Evolutionary conservation across 805 yeast species (phyloP).

Genomic region (Ogataea degrootiae): DNA sequence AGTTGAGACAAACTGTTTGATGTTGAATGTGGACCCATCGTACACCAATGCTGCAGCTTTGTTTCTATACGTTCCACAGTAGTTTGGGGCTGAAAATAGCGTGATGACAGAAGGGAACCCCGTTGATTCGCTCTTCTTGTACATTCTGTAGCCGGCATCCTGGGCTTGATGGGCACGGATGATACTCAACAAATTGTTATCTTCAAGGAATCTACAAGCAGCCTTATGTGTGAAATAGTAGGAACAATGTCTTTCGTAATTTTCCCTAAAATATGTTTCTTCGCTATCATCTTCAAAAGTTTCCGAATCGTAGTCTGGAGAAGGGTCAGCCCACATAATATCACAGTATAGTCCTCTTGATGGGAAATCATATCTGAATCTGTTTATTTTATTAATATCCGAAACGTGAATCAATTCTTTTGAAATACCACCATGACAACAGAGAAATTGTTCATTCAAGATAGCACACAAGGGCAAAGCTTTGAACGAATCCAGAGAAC

Average conservation of each 20-base stretch:
- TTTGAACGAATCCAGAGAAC: slow-evolving; percentile 72
- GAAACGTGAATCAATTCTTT: slow-evolving; percentile 71
- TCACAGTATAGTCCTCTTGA: slow-evolving; percentile 92
- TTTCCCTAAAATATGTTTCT: slow-evolving; percentile 51
- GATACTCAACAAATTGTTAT: slow-evolving; percentile 72
- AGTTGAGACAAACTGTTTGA: slow-evolving; percentile 83
- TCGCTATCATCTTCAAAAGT: slow-evolving; percentile 29
- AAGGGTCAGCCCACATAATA: slow-evolving; percentile 91
- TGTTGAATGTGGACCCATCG: slow-evolving; percentile 88
- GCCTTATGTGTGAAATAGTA: slow-evolving; percentile 83
- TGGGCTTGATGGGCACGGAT: slow-evolving; percentile 97
- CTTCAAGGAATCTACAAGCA: slow-evolving; percentile 67
- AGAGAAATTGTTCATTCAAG: slow-evolving; percentile 87
- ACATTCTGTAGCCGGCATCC: slow-evolving; percentile 93
- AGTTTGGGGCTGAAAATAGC: slow-evolving; percentile 91
- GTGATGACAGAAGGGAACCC: slow-evolving; percentile 90
- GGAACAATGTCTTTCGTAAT: slow-evolving; percentile 83
- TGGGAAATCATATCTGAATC: slow-evolving; percentile 83
- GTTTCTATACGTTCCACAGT: slow-evolving; percentile 83
- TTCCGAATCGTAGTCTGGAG: slow-evolving; percentile 71
- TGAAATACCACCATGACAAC: slow-evolving; percentile 94
- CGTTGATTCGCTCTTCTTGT: slow-evolving; percentile 71
- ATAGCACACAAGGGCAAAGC: slow-evolving; percentile 87
- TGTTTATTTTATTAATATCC: slow-evolving; percentile 63
- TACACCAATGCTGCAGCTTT: slow-evolving; percentile 92